Evolutionary conservation across 129 eudicot species (phyloP), one percentile per base, ranked within the genome.

Genomic region (Flaveria brownii): DNA sequence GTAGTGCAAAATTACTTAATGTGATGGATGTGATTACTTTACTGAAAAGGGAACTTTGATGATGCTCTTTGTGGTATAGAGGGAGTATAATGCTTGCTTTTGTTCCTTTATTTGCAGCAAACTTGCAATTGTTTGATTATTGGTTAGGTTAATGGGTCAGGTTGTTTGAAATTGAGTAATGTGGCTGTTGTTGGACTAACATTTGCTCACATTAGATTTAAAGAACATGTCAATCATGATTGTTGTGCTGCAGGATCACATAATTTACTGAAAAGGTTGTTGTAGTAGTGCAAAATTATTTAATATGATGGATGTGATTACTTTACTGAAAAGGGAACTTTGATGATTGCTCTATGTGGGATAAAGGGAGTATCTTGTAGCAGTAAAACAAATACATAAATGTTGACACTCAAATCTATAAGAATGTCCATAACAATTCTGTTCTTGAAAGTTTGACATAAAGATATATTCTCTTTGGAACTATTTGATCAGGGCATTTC

Each of bases 81-180:
- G 33, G 33, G 33, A 28, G 0, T 69, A 52, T 30, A 33, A 33
- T 33, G 39, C 39, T 33, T 33, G 39, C 4, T 75, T 61, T 64
- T 25, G 10, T 62, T 0, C 59, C 28, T 60, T 61, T 74, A 61
- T 60, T 60, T 68, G 46, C 30, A 33, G 52, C 64, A 15, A 46
- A 39, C 73, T 17, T 67, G 39, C 39, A 33, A 5, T 26, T 50
- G 39, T 64, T 41, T 72, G 28, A 55, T 55, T 73, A 56, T 18
- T 77, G 55, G 52, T 77, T 54, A 22, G 76, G 26, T 78, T 69
- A 23, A 55, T 43, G 59, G 26, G 68, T 12, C 4, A 41, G 67
- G 68, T 41, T 1, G 45, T 39, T 18, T 68, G 70, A 68, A 49
- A n/a, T 71, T 66, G 33, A 28, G 33, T 28, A 28, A 28, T 28